Conservation (phyloP, 2,329 filamentous ascomycete genomes). For the Purpureocillium lavendulum region DNA sequence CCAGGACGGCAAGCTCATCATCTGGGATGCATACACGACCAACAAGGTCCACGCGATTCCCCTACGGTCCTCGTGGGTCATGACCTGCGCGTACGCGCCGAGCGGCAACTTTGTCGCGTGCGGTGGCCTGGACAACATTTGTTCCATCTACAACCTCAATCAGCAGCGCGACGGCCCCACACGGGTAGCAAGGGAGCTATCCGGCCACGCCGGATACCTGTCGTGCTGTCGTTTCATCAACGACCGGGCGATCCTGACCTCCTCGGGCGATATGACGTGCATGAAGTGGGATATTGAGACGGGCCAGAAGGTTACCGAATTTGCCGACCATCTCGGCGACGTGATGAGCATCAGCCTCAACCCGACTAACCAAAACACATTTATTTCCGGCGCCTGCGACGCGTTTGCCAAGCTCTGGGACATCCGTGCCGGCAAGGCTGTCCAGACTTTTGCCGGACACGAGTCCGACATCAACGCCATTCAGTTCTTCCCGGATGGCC, state of each 20-base stretch:
- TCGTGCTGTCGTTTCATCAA: conserved; percentile 99
- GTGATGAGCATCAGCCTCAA: conserved; percentile 99
- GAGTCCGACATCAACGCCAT: conserved; percentile 99
- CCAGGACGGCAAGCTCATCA: conserved; percentile 98
- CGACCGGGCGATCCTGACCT: conserved; percentile 94
- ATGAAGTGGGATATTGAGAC: conserved; percentile 99
- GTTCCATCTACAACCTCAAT: conserved; percentile 98
- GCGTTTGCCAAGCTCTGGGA: conserved; percentile 99
- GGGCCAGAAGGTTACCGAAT: conserved; percentile 93
- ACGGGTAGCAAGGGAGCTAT: conserved; percentile 88
- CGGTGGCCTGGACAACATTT: conserved; percentile 98
- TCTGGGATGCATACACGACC: conserved; percentile 99
- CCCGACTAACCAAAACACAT: conserved; percentile 97
- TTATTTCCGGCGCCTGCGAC: conserved; percentile 98
- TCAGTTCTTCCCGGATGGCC: conserved; percentile 98
- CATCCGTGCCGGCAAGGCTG: conserved; percentile 94
- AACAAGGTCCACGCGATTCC: conserved; percentile 99
- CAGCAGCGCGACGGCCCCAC: conserved; percentile 92
- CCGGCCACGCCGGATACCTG: conserved; percentile 92
- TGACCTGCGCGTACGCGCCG: conserved; percentile 98
- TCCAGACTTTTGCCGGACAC: conserved; percentile 96
- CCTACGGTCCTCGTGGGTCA: conserved; percentile 96
- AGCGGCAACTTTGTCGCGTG: conserved; percentile 98
- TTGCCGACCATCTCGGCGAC: conserved; percentile 94
- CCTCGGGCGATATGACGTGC: conserved; percentile 98